Evolutionary conservation across 2,329 filamentous ascomycete genomes (phyloP).

Genomic region (Verticillium klebahnii): DNA sequence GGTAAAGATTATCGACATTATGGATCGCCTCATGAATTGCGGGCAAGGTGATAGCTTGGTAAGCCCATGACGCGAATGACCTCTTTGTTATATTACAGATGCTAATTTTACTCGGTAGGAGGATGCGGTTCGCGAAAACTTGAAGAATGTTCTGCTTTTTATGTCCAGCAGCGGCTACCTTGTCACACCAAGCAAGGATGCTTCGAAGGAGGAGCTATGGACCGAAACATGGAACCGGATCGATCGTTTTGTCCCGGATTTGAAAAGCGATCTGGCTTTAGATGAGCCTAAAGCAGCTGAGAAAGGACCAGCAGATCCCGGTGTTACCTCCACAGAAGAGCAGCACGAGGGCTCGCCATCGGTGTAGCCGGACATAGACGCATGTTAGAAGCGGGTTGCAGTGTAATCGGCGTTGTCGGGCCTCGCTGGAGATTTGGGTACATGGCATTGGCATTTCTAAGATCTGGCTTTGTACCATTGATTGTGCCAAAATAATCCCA

Average conservation of each 20-base stretch:
- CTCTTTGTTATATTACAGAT: not conserved
- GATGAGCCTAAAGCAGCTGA: conserved; percentile 31
- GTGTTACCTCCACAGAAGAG: not conserved
- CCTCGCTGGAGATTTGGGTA: not conserved
- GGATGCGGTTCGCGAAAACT: conserved; percentile 88
- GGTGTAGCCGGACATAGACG: not conserved
- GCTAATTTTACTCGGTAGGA: conserved; percentile 47
- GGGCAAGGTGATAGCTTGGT: conserved; percentile 86
- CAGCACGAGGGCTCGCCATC: not conserved
- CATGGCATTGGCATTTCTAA: not conserved
- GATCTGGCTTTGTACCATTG: not conserved
- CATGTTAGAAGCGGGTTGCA: not conserved
- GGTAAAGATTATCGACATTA: conserved; percentile 86
- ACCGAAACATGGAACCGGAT: conserved; percentile 62
- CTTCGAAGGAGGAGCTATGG: conserved; percentile 53
- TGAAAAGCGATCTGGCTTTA: conserved; percentile 51
- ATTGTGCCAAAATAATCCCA: no score
- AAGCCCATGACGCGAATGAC: conserved; percentile 31
- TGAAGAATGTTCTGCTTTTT: conserved; percentile 94
- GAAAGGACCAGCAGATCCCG: not conserved
- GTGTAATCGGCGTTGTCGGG: not conserved
- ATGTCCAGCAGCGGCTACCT: conserved; percentile 89
- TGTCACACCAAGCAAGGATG: conserved; percentile 59
- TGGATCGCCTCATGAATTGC: conserved; percentile 94
- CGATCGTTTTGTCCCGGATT: conserved; percentile 59